Percentiles rank a stretch among this genome's conserved stretches.
Conservation (phyloP, 352 stramenopile species). For the Phytophthora citrophthora region DNA sequence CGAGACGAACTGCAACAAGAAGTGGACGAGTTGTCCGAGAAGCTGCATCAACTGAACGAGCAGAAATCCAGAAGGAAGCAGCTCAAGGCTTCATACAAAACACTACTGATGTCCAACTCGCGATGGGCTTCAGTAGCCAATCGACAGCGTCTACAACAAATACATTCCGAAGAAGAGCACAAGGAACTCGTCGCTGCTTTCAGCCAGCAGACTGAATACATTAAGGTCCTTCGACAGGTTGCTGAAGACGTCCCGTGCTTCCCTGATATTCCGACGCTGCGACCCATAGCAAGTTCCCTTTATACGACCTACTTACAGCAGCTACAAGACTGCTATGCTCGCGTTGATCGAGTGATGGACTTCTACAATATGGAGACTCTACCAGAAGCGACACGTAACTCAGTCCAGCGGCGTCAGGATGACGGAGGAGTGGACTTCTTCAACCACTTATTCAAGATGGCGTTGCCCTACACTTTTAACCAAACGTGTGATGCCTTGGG, state of each 20-base stretch:
- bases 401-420: slow-evolving; percentile 1
- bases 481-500: slow-evolving; percentile 14
- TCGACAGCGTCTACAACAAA: slow-evolving; percentile 3
- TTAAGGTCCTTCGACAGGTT: slow-evolving; percentile 7
- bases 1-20: slow-evolving; percentile 12
- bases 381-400: slow-evolving; percentile 7
- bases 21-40: slow-evolving; percentile 16
- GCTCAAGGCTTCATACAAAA: neutral
- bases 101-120: neutral
- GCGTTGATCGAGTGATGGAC: slow-evolving; percentile 17
- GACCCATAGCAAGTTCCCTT: slow-evolving; percentile 4
- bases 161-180: slow-evolving; percentile 17
- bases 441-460: slow-evolving; percentile 20
- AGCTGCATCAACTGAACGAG: slow-evolving; percentile 4
- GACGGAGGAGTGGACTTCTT: slow-evolving; percentile 22
- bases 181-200: slow-evolving; percentile 10
- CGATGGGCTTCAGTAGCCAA: slow-evolving; percentile 3
- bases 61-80: neutral
- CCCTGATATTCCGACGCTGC: neutral
- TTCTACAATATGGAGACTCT: slow-evolving; percentile 13
- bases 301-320: slow-evolving; percentile 27
- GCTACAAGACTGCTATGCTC: slow-evolving; percentile 26
- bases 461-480: slow-evolving; percentile 16
- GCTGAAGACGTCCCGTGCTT: neutral
- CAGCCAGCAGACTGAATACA: slow-evolving; percentile 15